phyloP scores from a whole-genome alignment of 129 eudicot species.

The Apium graveolens region DNA sequence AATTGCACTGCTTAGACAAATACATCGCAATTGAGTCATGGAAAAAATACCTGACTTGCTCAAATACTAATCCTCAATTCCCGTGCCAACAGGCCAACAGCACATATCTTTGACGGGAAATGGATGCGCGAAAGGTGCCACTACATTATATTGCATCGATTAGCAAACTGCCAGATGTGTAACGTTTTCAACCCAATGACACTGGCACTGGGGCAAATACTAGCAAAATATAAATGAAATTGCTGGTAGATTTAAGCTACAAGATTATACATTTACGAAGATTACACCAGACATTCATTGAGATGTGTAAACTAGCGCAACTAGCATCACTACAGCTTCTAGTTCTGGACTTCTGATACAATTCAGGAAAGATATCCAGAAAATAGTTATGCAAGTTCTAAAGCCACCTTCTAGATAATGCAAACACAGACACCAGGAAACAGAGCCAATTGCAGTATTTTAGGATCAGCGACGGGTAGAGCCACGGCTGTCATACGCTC shows the following conservation, averaged over 20 bases:
- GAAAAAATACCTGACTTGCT: no score
- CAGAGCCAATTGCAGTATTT: background rate
- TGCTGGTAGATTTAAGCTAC: background rate
- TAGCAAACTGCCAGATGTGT: no score
- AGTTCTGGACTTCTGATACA: background rate
- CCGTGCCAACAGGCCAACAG: no score
- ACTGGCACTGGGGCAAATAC: background rate
- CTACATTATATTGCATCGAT: no score
- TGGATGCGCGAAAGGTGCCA: no score
- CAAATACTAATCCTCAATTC: no score
- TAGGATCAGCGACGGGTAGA: constrained; percentile 49
- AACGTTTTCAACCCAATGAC: no score
- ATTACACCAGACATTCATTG: background rate
- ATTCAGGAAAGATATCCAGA: background rate
- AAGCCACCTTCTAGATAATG: background rate
- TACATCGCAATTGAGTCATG: background rate
- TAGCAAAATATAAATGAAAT: background rate
- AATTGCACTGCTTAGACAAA: background rate
- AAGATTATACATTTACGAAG: no score
- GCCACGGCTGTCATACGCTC: constrained; percentile 58
- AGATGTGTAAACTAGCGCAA: background rate
- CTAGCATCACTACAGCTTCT: background rate
- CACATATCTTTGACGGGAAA: no score
- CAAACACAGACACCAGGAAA: background rate
- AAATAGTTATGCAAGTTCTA: constrained; percentile 10